Conservation (phyloP, 345 rosid genomes). For the Syzygium aqueum region DNA sequence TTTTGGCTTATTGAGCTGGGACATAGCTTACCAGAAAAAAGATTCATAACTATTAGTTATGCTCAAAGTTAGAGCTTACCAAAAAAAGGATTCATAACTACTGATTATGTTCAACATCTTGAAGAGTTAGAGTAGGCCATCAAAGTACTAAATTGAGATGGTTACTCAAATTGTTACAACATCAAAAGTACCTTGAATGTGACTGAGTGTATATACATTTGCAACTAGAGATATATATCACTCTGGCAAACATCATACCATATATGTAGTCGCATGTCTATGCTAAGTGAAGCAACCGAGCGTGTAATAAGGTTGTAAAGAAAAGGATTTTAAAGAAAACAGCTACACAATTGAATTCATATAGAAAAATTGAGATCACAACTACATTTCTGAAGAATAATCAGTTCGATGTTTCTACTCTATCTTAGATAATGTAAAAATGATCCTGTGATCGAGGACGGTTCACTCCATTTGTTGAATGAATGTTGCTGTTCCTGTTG, state of each 20-base stretch:
- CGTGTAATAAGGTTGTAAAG: background rate
- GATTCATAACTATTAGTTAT: background rate
- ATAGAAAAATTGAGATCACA: background rate
- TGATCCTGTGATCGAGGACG: constrained; percentile 46
- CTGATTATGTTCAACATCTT: background rate
- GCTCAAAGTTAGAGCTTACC: background rate
- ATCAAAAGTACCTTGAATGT: background rate
- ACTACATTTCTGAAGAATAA: background rate
- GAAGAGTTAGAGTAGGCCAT: background rate
- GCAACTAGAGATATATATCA: background rate
- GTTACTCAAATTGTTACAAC: too few relatives aligned
- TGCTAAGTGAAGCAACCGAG: background rate
- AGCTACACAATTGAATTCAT: background rate
- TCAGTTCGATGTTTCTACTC: background rate
- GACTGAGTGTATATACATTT: background rate
- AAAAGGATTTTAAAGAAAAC: background rate
- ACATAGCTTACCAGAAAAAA: background rate
- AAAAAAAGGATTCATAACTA: too few relatives aligned
- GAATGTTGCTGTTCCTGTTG: constrained; percentile 41
- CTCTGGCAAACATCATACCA: background rate
- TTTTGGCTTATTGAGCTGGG: background rate
- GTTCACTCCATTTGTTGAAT: constrained; percentile 56
- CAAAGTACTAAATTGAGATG: too few relatives aligned
- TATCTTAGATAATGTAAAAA: background rate
- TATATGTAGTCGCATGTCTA: background rate